Conservation (phyloP, 2,329 filamentous ascomycete species). For the Calonectria hongkongensis region DNA sequence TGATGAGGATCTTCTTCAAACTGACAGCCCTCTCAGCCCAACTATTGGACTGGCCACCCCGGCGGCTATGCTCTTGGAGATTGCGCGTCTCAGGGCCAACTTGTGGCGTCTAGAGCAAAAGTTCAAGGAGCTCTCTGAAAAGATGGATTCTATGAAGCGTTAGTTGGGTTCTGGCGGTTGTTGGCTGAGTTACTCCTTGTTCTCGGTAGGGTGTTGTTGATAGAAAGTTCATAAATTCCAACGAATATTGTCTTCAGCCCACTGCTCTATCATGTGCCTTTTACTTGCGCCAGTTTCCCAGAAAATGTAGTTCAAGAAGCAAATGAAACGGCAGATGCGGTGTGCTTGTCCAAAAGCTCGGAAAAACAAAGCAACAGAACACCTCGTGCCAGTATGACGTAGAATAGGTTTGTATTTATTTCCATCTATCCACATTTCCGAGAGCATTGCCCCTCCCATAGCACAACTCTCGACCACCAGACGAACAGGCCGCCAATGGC, state of each 20-base stretch:
- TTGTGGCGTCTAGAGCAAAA: neutral
- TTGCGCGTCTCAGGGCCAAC: neutral
- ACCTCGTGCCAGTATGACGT: neutral
- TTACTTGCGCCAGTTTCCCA: no score
- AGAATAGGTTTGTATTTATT: slow-evolving; percentile 32
- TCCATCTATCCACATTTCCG: slow-evolving; percentile 34
- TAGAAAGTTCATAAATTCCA: no score
- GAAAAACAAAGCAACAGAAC: no score
- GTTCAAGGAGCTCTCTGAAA: neutral
- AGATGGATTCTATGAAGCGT: neutral
- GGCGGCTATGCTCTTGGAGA: neutral
- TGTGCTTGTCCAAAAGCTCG: no score
- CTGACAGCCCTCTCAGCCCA: no score
- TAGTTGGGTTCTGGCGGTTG: neutral
- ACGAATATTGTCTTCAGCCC: no score
- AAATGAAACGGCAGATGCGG: no score
- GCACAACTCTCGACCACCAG: slow-evolving; percentile 34
- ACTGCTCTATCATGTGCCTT: no score
- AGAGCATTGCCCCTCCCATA: slow-evolving; percentile 15
- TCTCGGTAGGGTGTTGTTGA: no score
- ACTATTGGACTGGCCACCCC: no score
- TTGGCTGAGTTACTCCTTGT: neutral
- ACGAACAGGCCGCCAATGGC: slow-evolving; percentile 45
- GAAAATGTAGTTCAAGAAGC: no score
- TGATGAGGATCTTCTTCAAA: no score